Conservation (phyloP, 306 rosid species). For the Vicia sativa region DNA sequence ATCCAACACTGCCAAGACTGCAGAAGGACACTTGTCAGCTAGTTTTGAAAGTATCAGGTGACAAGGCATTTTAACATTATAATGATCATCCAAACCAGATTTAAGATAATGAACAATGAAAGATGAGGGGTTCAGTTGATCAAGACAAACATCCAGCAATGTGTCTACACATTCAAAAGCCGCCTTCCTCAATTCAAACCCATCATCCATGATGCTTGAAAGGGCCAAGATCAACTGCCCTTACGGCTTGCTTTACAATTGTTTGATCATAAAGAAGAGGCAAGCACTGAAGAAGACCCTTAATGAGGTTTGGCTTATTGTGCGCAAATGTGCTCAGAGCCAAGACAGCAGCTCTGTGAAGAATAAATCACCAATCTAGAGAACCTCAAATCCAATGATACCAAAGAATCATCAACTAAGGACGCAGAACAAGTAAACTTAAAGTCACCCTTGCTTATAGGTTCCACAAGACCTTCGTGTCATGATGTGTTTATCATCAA, state of each 20-base stretch:
- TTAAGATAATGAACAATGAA: slow-evolving; percentile 92
- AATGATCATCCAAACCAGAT: slow-evolving; percentile 98
- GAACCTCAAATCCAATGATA: too few relatives aligned
- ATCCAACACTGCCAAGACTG: slow-evolving; percentile 92
- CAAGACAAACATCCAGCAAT: slow-evolving; percentile 95
- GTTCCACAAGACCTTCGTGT: too few relatives aligned
- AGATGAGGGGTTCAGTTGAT: slow-evolving; percentile 98
- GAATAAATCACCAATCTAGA: too few relatives aligned
- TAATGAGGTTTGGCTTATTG: slow-evolving; percentile 93
- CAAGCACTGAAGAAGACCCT: slow-evolving; percentile 97
- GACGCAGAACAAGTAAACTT: too few relatives aligned
- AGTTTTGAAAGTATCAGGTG: slow-evolving; percentile 96
- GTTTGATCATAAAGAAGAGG: slow-evolving; percentile 99
- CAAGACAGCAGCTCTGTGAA: too few relatives aligned
- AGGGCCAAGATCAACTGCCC: slow-evolving; percentile 99
- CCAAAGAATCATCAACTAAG: too few relatives aligned
- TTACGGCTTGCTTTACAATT: slow-evolving; percentile 88
- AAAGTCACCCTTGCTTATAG: too few relatives aligned
- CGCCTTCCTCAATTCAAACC: slow-evolving; percentile 99
- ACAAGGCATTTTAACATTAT: slow-evolving; percentile 99
- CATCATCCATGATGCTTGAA: slow-evolving; percentile 99
- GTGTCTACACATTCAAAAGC: slow-evolving; percentile 99
- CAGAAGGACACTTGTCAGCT: slow-evolving; percentile 96
- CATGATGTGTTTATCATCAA: too few relatives aligned
- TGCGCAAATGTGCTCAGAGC: slow-evolving; percentile 93